Percentiles rank a stretch among this genome's conserved stretches.
phyloP scores from a whole-genome alignment of 257 asterid species.

The Nicotiana noctiflora region DNA sequence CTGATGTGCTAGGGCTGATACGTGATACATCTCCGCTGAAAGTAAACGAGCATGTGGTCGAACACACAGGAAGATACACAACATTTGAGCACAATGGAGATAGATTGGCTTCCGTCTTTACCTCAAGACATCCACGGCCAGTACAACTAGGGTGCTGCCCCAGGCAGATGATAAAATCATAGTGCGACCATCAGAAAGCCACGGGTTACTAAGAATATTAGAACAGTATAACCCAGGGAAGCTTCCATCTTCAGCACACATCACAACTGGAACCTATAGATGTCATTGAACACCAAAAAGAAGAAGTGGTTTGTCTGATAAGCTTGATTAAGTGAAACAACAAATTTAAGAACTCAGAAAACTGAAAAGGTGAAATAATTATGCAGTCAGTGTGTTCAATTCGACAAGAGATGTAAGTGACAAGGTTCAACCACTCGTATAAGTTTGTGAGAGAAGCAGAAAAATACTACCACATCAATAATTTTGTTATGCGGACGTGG shows the following conservation, averaged over 20 bases:
- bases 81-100: background rate
- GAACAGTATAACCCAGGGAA: conserved; percentile 83
- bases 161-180: conserved; percentile 68
- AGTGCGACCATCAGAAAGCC: conserved; percentile 87
- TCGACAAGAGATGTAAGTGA: background rate
- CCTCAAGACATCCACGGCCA: conserved; percentile 64
- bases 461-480: conserved; percentile 57
- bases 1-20: conserved; percentile 61
- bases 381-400: background rate
- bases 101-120: conserved; percentile 10
- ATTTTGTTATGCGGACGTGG: conserved; percentile 28
- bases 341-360: background rate
- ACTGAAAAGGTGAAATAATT: background rate
- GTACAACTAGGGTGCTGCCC: conserved; percentile 61
- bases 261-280: conserved; percentile 65
- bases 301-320: background rate
- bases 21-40: conserved; percentile 65
- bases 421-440: background rate
- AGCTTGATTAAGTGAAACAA: background rate
- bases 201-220: conserved; percentile 52
- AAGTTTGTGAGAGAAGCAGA: conserved; percentile 8
- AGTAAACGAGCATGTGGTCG: conserved; percentile 4
- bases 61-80: background rate
- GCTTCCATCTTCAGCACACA: conserved; percentile 69
- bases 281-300: background rate